phyloP scores from a whole-genome alignment of 2,329 filamentous ascomycete genomes.

The Monosporascus cannonballus region DNA sequence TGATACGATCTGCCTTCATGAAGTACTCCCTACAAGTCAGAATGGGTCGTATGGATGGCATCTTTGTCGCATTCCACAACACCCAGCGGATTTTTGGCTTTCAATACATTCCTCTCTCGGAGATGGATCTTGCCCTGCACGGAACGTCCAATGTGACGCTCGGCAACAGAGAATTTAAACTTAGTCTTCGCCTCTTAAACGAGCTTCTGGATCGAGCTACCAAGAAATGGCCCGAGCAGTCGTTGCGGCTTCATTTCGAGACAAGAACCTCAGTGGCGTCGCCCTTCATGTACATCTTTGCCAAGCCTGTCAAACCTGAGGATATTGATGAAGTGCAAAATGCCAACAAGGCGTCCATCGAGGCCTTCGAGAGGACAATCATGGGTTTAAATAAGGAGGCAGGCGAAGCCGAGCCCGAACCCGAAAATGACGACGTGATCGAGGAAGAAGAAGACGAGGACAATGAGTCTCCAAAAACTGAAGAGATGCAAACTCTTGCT shows the following conservation, averaged over 20 bases:
- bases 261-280: conserved; percentile 50
- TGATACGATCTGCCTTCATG: conserved; percentile 89
- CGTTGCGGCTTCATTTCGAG: conserved; percentile 77
- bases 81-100: conserved; percentile 94
- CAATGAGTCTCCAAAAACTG: conserved; percentile 10
- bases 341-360: conserved; percentile 56
- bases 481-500: conserved; percentile 27
- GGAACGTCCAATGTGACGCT: conserved; percentile 59
- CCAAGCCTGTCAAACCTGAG: conserved; percentile 70
- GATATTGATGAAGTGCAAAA: conserved; percentile 71
- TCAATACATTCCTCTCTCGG: conserved; percentile 79
- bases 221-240: conserved; percentile 65
- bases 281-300: conserved; percentile 83
- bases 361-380: conserved; percentile 61
- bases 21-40: conserved; percentile 97
- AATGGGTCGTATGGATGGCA: conserved; percentile 97
- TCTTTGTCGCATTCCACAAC: conserved; percentile 96
- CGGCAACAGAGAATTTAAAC: conserved; percentile 79
- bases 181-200: conserved; percentile 75
- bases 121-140: conserved; percentile 90
- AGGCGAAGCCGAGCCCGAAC: conserved; percentile 14
- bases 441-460: conserved; percentile 16
- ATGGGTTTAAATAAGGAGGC: conserved; percentile 40
- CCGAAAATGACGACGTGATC: conserved; percentile 13
- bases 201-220: conserved; percentile 72